Evolutionary conservation across 148 eudicot genomes (phyloP).

Genomic region (Vaccinium myrtillus): DNA sequence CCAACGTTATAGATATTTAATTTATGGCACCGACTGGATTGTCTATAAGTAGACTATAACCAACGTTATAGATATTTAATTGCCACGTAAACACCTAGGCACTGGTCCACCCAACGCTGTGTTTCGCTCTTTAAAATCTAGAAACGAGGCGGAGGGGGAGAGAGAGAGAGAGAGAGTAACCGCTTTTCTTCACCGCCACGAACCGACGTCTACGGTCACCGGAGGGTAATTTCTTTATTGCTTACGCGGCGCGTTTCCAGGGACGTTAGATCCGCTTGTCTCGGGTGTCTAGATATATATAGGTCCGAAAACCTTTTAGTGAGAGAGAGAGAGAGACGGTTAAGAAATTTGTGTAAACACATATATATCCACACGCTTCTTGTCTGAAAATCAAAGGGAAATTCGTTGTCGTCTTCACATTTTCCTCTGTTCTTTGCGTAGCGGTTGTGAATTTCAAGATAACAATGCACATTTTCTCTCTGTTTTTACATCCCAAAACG

Average conservation of each 20-base stretch:
- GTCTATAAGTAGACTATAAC: no score
- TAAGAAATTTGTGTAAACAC: background rate
- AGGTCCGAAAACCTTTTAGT: background rate
- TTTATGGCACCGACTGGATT: no score
- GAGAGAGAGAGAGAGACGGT: slow-evolving; percentile 4
- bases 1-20: no score
- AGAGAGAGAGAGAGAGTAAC: background rate
- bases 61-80: no score
- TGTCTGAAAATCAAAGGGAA: background rate
- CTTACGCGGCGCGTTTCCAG: slow-evolving; percentile 11
- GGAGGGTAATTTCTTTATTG: background rate
- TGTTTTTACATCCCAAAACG: background rate
- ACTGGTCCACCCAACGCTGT: background rate
- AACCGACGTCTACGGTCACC: background rate
- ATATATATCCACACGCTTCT: background rate
- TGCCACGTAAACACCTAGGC: background rate
- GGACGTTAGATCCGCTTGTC: slow-evolving; percentile 6
- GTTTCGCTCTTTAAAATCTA: background rate
- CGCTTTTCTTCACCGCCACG: background rate
- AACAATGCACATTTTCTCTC: background rate
- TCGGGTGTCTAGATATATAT: slow-evolving; percentile 8
- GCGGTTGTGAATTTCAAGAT: background rate
- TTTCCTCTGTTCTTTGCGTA: background rate
- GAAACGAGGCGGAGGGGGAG: background rate
- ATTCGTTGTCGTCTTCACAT: background rate